A percentile compares a stretch with the other conserved stretches of the same genome.
Evolutionary conservation across 2,329 filamentous ascomycete species (phyloP).

Genomic region (Tolypocladium amazonense): DNA sequence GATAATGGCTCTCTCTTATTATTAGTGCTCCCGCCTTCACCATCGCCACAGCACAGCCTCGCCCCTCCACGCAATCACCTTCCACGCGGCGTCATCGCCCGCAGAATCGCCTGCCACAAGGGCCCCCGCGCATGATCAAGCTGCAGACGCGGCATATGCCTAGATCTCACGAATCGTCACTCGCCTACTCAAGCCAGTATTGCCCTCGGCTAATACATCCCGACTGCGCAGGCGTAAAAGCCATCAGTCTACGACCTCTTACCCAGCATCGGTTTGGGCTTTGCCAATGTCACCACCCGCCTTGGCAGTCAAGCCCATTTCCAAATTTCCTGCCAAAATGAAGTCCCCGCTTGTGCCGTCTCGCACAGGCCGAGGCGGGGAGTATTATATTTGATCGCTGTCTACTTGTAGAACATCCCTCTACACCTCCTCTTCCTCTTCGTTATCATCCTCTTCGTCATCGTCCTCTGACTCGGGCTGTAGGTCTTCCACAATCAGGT

Average conservation of each 20-base stretch:
- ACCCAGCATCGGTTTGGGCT: background rate
- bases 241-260: background rate
- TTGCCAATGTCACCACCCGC: background rate
- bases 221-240: background rate
- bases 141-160: background rate
- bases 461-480: constrained; percentile 23
- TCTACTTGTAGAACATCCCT: background rate
- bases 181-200: background rate
- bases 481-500: constrained; percentile 72
- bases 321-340: background rate
- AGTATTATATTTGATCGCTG: background rate
- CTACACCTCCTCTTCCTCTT: constrained; percentile 8
- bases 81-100: background rate
- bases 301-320: background rate
- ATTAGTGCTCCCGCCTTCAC: background rate
- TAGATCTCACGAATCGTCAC: background rate
- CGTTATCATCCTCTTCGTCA: constrained; percentile 16
- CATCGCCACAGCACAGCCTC: constrained; percentile 8
- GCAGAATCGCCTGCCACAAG: background rate
- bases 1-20: background rate
- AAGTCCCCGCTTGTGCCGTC: background rate
- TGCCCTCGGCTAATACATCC: too few species aligned
- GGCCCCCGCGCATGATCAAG: background rate
- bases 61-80: constrained; percentile 4
- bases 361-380: background rate